Evolutionary conservation across 2,329 filamentous ascomycete species (phyloP).

Genomic region (Aspergillus japonicus): DNA sequence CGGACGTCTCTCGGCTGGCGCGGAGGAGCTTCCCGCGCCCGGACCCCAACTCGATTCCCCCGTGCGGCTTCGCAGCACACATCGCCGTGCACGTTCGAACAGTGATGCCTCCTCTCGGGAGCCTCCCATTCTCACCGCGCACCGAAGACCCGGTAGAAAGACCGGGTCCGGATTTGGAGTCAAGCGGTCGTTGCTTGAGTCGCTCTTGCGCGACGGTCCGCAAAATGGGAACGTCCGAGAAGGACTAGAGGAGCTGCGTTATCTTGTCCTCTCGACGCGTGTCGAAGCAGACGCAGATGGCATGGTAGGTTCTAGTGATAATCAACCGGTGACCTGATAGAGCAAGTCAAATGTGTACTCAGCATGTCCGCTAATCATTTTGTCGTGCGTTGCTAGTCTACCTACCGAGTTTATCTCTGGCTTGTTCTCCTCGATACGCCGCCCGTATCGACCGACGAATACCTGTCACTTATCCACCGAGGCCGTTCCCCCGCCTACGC

Average conservation of each 20-base stretch:
- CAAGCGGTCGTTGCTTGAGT: constrained; percentile 62
- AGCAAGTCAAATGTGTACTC: neutral
- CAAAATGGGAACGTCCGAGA: constrained; percentile 61
- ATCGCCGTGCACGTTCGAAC: constrained; percentile 65
- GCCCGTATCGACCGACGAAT: constrained; percentile 79
- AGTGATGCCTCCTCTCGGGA: constrained; percentile 62
- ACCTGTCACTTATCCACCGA: constrained; percentile 85
- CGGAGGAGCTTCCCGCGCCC: constrained; percentile 26
- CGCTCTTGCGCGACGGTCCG: constrained; percentile 77
- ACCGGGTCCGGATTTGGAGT: constrained; percentile 44
- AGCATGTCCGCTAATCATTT: constrained; percentile 10
- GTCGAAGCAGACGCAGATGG: constrained; percentile 54
- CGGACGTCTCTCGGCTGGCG: constrained; percentile 21
- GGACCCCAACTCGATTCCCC: constrained; percentile 27
- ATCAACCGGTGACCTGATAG: neutral
- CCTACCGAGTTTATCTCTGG: constrained; percentile 93
- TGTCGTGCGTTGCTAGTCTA: constrained; percentile 60
- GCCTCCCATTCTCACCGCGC: constrained; percentile 23
- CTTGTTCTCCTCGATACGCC: constrained; percentile 87
- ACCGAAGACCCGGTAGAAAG: constrained; percentile 43
- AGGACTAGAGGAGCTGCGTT: constrained; percentile 48
- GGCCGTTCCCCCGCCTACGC: constrained; percentile 91
- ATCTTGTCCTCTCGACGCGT: constrained; percentile 50
- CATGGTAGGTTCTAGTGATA: constrained; percentile 42
- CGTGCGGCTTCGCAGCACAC: constrained; percentile 25